Evolutionary conservation across 2,329 filamentous ascomycete genomes (phyloP).

Genomic region (Hansfordia pulvinata): DNA sequence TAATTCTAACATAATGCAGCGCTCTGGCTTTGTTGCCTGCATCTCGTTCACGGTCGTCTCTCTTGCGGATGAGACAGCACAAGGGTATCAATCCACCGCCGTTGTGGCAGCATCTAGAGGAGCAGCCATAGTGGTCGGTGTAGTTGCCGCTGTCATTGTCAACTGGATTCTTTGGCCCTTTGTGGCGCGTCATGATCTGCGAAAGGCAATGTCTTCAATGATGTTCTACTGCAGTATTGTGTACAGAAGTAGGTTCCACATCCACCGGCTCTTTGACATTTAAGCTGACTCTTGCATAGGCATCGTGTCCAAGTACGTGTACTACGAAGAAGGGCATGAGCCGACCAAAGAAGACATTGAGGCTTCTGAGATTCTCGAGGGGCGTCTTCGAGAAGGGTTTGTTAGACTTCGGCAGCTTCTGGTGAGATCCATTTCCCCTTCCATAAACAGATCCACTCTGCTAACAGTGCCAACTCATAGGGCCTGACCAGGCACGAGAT

Average conservation of each 20-base stretch:
- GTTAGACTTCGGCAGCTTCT: constrained; percentile 42
- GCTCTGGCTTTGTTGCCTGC: constrained; percentile 44
- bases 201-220: constrained; percentile 40
- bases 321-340: constrained; percentile 38
- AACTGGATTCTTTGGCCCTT: constrained; percentile 51
- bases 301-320: constrained; percentile 42
- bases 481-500: constrained; percentile 44
- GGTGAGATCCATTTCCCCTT: constrained; percentile 13
- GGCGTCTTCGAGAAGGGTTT: constrained; percentile 44
- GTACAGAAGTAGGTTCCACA: constrained; percentile 29
- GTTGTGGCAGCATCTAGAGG: constrained; percentile 32
- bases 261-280: neutral
- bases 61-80: constrained; percentile 22
- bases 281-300: constrained; percentile 13
- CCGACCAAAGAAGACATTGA: constrained; percentile 36
- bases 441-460: neutral
- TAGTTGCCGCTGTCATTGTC: constrained; percentile 36
- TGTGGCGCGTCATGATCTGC: constrained; percentile 42
- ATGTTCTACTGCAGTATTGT: constrained; percentile 43
- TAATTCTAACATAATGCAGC: constrained; percentile 13
- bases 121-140: constrained; percentile 36
- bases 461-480: constrained; percentile 10
- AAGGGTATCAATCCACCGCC: constrained; percentile 18
- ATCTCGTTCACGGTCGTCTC: constrained; percentile 42
- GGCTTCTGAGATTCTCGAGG: constrained; percentile 43